Base-by-base conservation (phyloP, 2,329 filamentous ascomycete species). In the Fusarium keratoplasticum region DNA sequence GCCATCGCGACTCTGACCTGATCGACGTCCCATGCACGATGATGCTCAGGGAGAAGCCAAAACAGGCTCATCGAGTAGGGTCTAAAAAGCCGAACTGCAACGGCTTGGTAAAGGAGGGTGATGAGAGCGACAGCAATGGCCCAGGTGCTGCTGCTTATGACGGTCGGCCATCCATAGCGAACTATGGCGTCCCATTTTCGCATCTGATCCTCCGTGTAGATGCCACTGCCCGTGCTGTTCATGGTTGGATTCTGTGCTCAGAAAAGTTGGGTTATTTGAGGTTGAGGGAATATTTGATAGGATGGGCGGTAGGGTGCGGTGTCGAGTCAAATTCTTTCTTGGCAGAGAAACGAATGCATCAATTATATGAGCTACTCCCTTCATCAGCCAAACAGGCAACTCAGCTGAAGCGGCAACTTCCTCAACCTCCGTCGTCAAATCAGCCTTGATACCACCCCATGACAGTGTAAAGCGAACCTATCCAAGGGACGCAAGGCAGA, bases 71-170 rank as follows among this genome's bases (percentile, higher is more conserved):
- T 66, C 1, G 63, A 18, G 27, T 66, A 66, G 4, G 63, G 63
- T 14, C 38, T 29, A n/a, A 61, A 66, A 20, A 66, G 63, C 2
- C 63, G 22, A 18, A 61, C 63, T 11, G 63, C 63, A 36, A 66
- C 63, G 18, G 40, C 63, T 10, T 66, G 63, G 55, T 66, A 66
- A 1, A 66, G n/a, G n/a, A 66, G 63, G 42, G 50, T 50, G 13
- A 61, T 66, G 40, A 66, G 55, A 40, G 55, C 63, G 10, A 66
- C 33, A 13, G 55, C 57, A 7, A 61, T 66, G 27, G 63, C 63
- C 63, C 63, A 61, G 25, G 63, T 38, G 42, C 27, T 61, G 33
- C 63, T 52, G 55, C 35, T 66, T 33, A 66, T 61, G 63, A 66
- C 55, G 42, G 57, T 35, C 4, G 63, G 63, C 63, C 55, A 66